phyloP scores from a whole-genome alignment of 2,329 filamentous ascomycete species.

The Trematosphaeria pertusa region DNA sequence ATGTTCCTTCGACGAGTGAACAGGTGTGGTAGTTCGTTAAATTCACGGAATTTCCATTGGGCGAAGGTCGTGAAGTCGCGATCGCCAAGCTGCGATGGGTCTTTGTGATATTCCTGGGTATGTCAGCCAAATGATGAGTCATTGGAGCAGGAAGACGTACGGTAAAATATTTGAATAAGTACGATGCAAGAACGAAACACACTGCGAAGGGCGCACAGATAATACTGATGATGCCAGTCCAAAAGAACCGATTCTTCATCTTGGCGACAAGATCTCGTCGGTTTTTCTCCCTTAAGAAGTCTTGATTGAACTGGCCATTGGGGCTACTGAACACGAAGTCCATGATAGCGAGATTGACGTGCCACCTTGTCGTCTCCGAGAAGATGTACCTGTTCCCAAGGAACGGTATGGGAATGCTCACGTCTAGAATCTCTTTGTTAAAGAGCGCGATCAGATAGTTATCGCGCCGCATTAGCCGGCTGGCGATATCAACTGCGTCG shows the following conservation, averaged over 20 bases:
- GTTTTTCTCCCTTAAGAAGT: constrained; percentile 84
- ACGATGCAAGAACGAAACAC: constrained; percentile 84
- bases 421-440: constrained; percentile 93
- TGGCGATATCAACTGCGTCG: constrained; percentile 96
- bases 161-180: constrained; percentile 95
- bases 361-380: constrained; percentile 91
- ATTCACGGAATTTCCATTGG: constrained; percentile 98
- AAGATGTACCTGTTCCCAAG: constrained; percentile 80
- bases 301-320: constrained; percentile 81
- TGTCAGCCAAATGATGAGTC: constrained; percentile 17
- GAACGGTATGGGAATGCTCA: constrained; percentile 86
- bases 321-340: constrained; percentile 90
- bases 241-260: constrained; percentile 77
- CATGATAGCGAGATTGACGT: constrained; percentile 85
- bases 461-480: constrained; percentile 92
- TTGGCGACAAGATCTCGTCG: constrained; percentile 79
- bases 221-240: constrained; percentile 85
- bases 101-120: constrained; percentile 87
- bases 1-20: constrained; percentile 91
- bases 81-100: constrained; percentile 84
- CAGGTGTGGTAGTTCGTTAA: constrained; percentile 93
- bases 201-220: constrained; percentile 86
- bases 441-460: constrained; percentile 97
- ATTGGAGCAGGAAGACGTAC: no score
- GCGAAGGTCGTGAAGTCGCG: constrained; percentile 91